These are phyloP conservation scores for Candida incommunis DNA, from an alignment of 805 yeast genomes.

Conservation along the genomic window DNA sequence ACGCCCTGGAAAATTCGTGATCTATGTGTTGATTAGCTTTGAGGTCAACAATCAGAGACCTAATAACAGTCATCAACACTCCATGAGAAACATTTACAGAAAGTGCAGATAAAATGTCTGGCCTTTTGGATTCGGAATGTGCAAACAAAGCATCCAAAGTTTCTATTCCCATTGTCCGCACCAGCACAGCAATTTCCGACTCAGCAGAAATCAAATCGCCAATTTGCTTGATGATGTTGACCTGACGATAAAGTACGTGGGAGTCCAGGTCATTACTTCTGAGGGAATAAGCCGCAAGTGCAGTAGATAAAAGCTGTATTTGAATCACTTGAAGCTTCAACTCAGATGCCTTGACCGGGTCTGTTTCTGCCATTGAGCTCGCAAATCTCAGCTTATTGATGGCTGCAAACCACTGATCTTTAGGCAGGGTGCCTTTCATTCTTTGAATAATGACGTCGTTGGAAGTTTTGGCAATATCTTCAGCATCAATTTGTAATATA, in stretches of 20 bases:
- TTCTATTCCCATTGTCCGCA: constrained; percentile 47
- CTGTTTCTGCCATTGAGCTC: constrained; percentile 42
- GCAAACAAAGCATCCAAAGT: constrained; percentile 57
- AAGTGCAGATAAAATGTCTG: constrained; percentile 60
- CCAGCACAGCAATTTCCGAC: constrained; percentile 34
- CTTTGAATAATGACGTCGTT: constrained; percentile 10
- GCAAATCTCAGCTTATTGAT: constrained; percentile 44
- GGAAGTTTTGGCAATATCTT: neutral
- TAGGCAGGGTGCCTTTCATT: constrained; percentile 29
- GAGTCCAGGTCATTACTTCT: constrained; percentile 44
- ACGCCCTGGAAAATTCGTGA: constrained; percentile 32
- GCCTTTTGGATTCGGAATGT: constrained; percentile 47
- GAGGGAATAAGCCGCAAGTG: constrained; percentile 44
- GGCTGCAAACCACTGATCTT: constrained; percentile 49
- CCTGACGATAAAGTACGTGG: constrained; percentile 57
- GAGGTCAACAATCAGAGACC: constrained; percentile 42
- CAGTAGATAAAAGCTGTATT: constrained; percentile 53
- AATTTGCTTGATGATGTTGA: constrained; percentile 51
- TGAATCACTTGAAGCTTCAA: constrained; percentile 46
- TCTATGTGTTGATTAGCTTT: constrained; percentile 28
- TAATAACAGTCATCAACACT: constrained; percentile 52
- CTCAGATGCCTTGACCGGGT: constrained; percentile 35
- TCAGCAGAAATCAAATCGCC: constrained; percentile 66
- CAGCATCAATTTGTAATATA: neutral
- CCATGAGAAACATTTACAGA: constrained; percentile 89